phyloP scores from a whole-genome alignment of 495 filamentous ascomycete genomes.

The Achaetomiella virescens region DNA sequence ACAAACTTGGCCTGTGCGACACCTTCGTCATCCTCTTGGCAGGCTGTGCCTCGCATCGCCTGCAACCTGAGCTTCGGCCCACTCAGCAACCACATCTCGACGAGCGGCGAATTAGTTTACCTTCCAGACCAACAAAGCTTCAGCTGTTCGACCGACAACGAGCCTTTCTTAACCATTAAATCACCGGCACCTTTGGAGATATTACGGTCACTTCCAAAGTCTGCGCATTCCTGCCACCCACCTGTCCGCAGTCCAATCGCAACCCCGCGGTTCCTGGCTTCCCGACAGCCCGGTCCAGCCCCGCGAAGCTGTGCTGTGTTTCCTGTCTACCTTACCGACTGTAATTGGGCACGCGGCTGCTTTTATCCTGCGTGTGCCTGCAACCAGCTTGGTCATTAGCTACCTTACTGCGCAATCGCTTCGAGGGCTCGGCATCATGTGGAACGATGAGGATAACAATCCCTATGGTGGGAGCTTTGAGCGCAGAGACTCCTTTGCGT shows the following conservation, averaged over 20 bases:
- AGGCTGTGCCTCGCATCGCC: conserved; percentile 8
- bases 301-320: background rate
- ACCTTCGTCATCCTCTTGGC: conserved; percentile 11
- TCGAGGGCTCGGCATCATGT: conserved; percentile 38
- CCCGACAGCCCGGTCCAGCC: background rate
- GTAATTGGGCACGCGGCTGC: background rate
- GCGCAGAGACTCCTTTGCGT: conserved; percentile 70
- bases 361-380: background rate
- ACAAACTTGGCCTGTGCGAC: background rate
- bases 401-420: background rate
- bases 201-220: background rate
- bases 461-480: conserved; percentile 84
- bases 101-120: background rate
- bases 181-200: background rate
- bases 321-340: background rate
- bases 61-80: background rate
- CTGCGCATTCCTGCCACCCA: background rate
- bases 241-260: background rate
- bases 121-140: background rate
- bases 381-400: background rate
- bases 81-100: background rate
- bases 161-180: background rate
- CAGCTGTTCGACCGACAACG: background rate
- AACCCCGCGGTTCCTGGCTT: conserved; percentile 5
- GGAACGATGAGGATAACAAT: conserved; percentile 93